Evolutionary conservation across 2,329 filamentous ascomycete genomes (phyloP).

Genomic region (Chaetomium globosum): DNA sequence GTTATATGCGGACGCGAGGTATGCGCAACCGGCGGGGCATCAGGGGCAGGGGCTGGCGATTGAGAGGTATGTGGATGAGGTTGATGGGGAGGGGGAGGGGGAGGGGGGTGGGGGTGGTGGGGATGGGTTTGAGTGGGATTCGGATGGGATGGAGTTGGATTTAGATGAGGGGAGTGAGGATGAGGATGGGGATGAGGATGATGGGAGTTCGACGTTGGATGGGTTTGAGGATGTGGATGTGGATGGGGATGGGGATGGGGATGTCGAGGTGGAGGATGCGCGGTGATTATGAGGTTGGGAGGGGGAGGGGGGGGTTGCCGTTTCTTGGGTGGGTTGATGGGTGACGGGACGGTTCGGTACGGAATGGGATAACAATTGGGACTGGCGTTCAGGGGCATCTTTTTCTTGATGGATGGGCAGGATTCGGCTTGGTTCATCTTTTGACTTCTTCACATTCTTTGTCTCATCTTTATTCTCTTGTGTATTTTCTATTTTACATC

Average conservation of each 20-base stretch:
- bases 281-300: neutral
- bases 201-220: constrained; percentile 35
- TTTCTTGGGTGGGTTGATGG: neutral
- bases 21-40: constrained; percentile 41
- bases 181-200: constrained; percentile 34
- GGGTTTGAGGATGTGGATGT: constrained; percentile 32
- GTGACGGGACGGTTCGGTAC: no score
- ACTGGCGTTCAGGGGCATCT: neutral
- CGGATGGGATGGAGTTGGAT: constrained; percentile 14
- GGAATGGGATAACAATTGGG: neutral
- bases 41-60: constrained; percentile 35
- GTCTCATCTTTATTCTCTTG: neutral
- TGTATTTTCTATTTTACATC: neutral
- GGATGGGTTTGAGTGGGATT: constrained; percentile 6
- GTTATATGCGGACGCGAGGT: constrained; percentile 41
- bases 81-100: neutral
- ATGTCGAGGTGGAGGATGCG: constrained; percentile 13
- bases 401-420: neutral
- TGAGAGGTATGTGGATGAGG: constrained; percentile 30
- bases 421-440: neutral
- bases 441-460: neutral
- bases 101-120: neutral
- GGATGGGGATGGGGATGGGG: no score
- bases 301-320: neutral
- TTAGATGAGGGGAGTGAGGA: constrained; percentile 34